Base-by-base conservation (phyloP, 176 grass and related monocot genomes). In the Avena eriantha region DNA sequence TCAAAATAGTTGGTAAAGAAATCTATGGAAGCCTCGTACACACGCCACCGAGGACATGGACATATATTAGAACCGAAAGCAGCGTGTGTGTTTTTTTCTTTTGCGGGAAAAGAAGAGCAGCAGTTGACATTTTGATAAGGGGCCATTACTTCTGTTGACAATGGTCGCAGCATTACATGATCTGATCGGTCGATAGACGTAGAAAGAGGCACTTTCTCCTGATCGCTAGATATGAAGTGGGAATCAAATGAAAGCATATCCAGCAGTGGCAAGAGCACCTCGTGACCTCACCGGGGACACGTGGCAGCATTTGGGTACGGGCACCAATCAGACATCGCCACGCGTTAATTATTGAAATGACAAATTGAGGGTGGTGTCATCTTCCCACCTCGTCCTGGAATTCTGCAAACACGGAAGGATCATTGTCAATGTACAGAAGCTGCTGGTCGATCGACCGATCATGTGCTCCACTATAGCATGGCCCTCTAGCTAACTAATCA, bases 361-460 rank as follows among this genome's bases (percentile, higher is more conserved):
- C 6, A 5, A 5, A 41, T 5, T 6, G 11, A 31, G 12, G 63
- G 13, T 34, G 14, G 63, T 66, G 63, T 66, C 63, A 31, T 34
- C 26, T 33, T 66, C 63, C 26, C 63, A 65, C 61, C 61, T 33
- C 24, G 63, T 66, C 63, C 63, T 31, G 61, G 61, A 65, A 65
- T 65, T 0, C 61, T 15, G 26, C 63, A 33, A 66, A 66, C 5
- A 31, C 12, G 59, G 24, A 65, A 65, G 61, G 24, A 65, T 31
- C 60, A 64, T 29, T 65, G 61, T 65, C 13, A 64, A 64, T 64
- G 10, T 64, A 31, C 24, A 65, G 22, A 29, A 65, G n/a, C n/a
- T n/a, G 24, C 23, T 6, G 51, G 51, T 54, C 16, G 60, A 29
- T 64, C 59, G 60, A 64, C 23, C 60, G 23, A 10, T 64, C 60